Evolutionary conservation across 345 rosid genomes (phyloP).

Genomic region (Cochlearia excelsa): DNA sequence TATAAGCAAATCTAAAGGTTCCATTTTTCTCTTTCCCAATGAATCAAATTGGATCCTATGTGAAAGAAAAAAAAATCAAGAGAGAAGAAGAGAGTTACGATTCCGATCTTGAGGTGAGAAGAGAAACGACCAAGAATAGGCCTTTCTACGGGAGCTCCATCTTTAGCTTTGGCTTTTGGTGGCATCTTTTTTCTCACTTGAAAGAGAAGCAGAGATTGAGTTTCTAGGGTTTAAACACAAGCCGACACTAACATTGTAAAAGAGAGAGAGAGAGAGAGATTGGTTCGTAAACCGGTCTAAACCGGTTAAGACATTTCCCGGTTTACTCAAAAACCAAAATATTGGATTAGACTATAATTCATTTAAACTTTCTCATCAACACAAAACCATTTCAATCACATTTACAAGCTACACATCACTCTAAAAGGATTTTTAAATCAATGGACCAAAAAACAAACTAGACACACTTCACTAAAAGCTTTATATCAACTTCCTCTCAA

Average conservation of each 20-base stretch:
- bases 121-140: slow-evolving; percentile 98
- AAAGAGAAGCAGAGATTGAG: slow-evolving; percentile 13
- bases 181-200: slow-evolving; percentile 52
- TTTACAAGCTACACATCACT: slow-evolving; percentile 30
- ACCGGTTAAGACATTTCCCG: slow-evolving; percentile 17
- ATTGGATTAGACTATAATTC: too few species aligned
- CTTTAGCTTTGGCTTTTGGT: slow-evolving; percentile 88
- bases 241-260: not conserved
- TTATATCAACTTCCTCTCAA: slow-evolving; percentile 19
- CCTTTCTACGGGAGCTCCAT: slow-evolving; percentile 82
- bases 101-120: slow-evolving; percentile 98
- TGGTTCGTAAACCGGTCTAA: slow-evolving; percentile 24
- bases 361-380: not conserved
- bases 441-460: slow-evolving; percentile 18
- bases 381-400: slow-evolving; percentile 6
- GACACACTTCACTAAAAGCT: not conserved
- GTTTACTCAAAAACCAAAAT: not conserved
- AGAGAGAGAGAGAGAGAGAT: not conserved
- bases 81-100: slow-evolving; percentile 42
- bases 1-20: slow-evolving; percentile 2
- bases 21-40: not conserved
- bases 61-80: not conserved
- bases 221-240: slow-evolving; percentile 41
- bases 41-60: slow-evolving; percentile 5
- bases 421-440: slow-evolving; percentile 17